A percentile compares a stretch with the other conserved stretches of the same genome.
These are phyloP conservation scores for Sporothrix protearum DNA, from an alignment of 2,329 filamentous ascomycete species.

Conservation along the genomic window DNA sequence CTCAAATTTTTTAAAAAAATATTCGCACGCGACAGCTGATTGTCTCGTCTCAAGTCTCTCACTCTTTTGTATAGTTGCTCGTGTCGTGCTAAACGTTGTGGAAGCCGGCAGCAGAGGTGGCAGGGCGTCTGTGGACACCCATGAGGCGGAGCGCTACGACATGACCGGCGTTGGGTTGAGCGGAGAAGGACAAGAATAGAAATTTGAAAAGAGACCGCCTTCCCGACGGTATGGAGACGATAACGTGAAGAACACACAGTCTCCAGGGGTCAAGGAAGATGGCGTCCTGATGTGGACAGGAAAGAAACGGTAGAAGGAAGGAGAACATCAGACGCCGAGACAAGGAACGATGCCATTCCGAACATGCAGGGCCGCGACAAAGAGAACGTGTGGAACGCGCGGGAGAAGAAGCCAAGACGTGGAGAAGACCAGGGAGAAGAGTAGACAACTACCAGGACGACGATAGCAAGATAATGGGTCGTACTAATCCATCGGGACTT, in stretches of 20 bases:
- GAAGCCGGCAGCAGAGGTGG: background rate
- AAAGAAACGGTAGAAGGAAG: background rate
- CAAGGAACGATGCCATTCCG: slow-evolving; percentile 15
- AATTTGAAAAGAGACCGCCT: background rate
- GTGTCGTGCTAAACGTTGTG: background rate
- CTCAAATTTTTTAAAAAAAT: background rate
- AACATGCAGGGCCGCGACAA: slow-evolving; percentile 9
- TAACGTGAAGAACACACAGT: background rate
- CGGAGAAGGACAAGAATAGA: background rate
- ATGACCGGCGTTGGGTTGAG: background rate
- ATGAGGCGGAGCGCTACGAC: background rate
- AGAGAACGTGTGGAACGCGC: background rate
- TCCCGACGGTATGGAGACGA: background rate
- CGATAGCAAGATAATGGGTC: background rate
- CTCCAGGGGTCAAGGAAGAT: background rate
- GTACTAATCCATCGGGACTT: background rate
- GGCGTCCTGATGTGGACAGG: background rate
- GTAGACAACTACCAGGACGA: background rate
- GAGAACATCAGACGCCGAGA: background rate
- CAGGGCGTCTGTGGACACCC: background rate
- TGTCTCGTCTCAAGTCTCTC: slow-evolving; percentile 10
- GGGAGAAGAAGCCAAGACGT: slow-evolving; percentile 13
- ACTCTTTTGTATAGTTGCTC: background rate
- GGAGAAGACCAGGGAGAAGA: background rate
- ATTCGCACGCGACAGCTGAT: background rate